phyloP scores from a whole-genome alignment of 1,284 basidiomycete species.

The Ceratobasidium sp. region DNA sequence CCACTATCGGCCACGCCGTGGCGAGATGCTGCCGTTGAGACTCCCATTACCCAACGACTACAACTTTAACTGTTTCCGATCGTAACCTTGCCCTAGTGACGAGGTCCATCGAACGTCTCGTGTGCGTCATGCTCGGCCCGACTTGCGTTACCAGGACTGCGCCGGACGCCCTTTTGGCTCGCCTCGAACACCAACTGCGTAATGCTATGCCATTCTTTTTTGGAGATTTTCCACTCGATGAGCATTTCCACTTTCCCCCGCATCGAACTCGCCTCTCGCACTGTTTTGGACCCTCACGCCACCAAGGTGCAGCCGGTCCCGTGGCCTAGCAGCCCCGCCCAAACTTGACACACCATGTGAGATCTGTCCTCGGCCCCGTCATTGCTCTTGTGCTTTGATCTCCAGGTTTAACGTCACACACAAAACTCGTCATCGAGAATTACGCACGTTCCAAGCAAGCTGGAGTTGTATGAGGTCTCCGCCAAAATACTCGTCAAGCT shows the following conservation, averaged over 20 bases:
- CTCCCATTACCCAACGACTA: too few relatives aligned
- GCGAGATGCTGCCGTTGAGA: too few relatives aligned
- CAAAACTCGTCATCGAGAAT: not conserved
- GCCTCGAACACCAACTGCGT: not conserved
- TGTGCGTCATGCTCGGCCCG: not conserved
- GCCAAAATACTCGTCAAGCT: too few relatives aligned
- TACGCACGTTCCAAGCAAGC: not conserved
- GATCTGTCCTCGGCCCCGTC: slow-evolving; percentile 9
- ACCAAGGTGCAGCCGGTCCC: not conserved
- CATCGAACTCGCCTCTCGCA: too few relatives aligned
- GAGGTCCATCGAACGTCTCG: too few relatives aligned
- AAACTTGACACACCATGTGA: not conserved
- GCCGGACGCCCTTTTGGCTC: not conserved
- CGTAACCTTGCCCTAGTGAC: too few relatives aligned
- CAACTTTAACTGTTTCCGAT: too few relatives aligned
- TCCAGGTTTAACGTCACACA: not conserved
- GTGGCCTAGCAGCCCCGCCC: not conserved
- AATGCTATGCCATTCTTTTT: not conserved
- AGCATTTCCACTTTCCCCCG: not conserved
- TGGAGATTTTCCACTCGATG: not conserved
- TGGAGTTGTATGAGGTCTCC: not conserved
- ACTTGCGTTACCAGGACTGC: not conserved
- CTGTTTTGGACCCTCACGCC: not conserved
- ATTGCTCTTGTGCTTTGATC: not conserved
- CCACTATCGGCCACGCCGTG: too few relatives aligned